Base-by-base conservation (phyloP, 139 green algal genomes). In the Chlamydomonas asymmetrica region DNA sequence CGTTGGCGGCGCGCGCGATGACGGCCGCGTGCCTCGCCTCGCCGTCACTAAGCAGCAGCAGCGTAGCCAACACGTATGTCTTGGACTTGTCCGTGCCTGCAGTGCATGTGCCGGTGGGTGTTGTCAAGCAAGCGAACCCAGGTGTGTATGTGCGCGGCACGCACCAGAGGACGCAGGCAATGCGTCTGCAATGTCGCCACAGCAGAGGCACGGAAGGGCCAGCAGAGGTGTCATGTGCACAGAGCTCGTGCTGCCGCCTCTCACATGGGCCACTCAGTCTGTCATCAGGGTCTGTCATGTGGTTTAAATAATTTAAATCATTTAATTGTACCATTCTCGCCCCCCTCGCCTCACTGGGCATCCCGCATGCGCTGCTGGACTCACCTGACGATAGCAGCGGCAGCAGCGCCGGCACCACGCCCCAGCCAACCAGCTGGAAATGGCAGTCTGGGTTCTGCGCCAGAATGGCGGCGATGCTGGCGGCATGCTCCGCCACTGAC, bases 381-480 rank as follows among this genome's bases (percentile, higher is more conserved):
- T 3, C 40, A 69, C 57, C 71, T 40, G 4, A 5, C 2, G 25
- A 35, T 8, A 87, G 61, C 70, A 87, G 65, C 34, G 74, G 57
- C 74, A 87, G 60, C 50, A 87, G 64, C 32, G 78, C 59, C 20
- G 78, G 78, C 65, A 87, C 82, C 40, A 67, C 40, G 3, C 82
- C 82, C 32, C 56, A 39, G 5, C 66, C 61, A 16, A 87, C 82
- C 45, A 87, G 61, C 40, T 73, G 45, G 63, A 87, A 87, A 60
- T 87, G 82, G n/a, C 76, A 83, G 74, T 84, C 74, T 25, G 79
- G 74, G 62, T 87, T 87, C 69, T 87, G 80, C 27, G 70, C 43
- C 41, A 87, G 65, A 56, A 87, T 78, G 41, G 72, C 74, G 22
- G 75, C 49, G 20, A 87, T 65, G 45, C 65, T 74, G 45, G 52